Percentiles rank a stretch among this genome's conserved stretches.
Evolutionary conservation across 2,329 filamentous ascomycete species (phyloP).

Genomic region (Simplicillium sp.): DNA sequence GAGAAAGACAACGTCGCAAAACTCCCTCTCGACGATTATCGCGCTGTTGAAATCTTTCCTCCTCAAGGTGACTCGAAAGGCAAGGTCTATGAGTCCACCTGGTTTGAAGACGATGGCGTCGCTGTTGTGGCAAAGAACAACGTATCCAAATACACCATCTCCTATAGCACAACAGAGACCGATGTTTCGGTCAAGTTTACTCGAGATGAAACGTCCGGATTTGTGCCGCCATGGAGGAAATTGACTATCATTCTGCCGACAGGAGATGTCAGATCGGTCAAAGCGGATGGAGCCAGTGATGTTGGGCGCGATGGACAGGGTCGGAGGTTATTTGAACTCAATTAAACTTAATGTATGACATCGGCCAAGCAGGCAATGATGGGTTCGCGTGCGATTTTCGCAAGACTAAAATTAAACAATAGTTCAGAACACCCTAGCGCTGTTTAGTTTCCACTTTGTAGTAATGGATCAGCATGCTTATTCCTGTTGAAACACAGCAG

Average conservation of each 20-base stretch:
- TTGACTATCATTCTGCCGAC: constrained; percentile 20
- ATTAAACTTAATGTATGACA: no score
- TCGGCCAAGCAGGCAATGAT: no score
- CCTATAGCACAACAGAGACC: constrained; percentile 12
- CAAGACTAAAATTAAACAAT: no score
- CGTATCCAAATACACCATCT: constrained; percentile 21
- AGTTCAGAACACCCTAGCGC: no score
- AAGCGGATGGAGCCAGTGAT: not conserved
- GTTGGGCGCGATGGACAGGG: no score
- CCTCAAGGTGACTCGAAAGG: constrained; percentile 12
- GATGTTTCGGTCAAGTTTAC: constrained; percentile 17
- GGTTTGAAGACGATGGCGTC: constrained; percentile 30
- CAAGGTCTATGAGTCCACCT: constrained; percentile 18
- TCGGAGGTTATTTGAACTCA: no score
- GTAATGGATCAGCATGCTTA: no score
- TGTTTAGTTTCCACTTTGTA: no score
- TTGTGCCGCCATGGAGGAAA: constrained; percentile 22
- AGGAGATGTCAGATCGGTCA: constrained; percentile 14
- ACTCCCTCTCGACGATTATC: constrained; percentile 30
- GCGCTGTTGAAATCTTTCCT: constrained; percentile 33
- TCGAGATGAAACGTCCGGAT: constrained; percentile 20
- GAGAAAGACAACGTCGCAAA: constrained; percentile 26
- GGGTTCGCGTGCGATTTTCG: no score
- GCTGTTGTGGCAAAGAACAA: constrained; percentile 18
- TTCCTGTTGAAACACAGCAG: no score